These are phyloP conservation scores for Ceratocystis papillata DNA, from an alignment of 2,329 filamentous ascomycete species.

Conservation along the genomic window DNA sequence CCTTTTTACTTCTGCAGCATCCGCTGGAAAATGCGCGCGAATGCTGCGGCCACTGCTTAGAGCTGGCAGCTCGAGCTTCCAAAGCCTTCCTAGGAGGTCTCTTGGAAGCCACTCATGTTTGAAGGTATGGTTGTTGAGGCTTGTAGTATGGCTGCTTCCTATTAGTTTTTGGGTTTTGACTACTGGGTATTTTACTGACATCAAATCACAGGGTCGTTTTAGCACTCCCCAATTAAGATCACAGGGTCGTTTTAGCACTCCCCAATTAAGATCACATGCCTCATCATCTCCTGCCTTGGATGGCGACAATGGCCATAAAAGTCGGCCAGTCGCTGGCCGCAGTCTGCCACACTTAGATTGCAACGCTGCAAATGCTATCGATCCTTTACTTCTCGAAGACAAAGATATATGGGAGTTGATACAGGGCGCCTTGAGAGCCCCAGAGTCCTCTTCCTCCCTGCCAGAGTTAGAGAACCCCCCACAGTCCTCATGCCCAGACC, in stretches of 20 bases:
- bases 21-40: slow-evolving; percentile 19
- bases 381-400: slow-evolving; percentile 11
- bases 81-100: background rate
- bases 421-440: slow-evolving; percentile 1
- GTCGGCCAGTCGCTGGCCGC: background rate
- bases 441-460: background rate
- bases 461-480: background rate
- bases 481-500: background rate
- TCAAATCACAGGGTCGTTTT: background rate
- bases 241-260: background rate
- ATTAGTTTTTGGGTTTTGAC: background rate
- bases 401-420: slow-evolving; percentile 16
- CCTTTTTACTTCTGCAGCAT: slow-evolving; percentile 8
- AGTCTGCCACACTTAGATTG: background rate
- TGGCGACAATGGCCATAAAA: background rate
- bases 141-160: no score
- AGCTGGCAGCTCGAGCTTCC: slow-evolving; percentile 19
- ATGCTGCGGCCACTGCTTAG: slow-evolving; percentile 19
- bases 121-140: background rate
- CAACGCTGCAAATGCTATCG: background rate
- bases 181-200: background rate
- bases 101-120: background rate
- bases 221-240: background rate
- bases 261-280: background rate
- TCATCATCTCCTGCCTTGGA: background rate